Conservation (phyloP, 1,284 basidiomycete genomes). For the Puccinia novopanici region DNA sequence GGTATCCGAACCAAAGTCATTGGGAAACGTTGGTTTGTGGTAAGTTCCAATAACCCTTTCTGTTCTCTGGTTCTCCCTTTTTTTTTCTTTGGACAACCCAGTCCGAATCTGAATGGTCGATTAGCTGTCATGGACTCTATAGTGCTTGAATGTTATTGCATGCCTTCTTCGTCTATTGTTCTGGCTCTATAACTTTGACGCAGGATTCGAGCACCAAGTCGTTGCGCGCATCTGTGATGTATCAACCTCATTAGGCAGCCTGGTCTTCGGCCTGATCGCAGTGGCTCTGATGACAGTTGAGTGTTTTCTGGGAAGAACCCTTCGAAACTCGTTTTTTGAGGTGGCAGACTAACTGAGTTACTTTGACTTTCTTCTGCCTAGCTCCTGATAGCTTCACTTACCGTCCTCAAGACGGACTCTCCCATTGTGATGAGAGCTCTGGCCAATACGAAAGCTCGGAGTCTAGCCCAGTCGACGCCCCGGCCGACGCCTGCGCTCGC, state of each 20-base stretch:
- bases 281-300: constrained; percentile 20
- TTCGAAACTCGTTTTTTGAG: neutral
- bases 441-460: neutral
- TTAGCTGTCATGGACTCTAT: constrained; percentile 17
- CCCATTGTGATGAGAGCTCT: constrained; percentile 32
- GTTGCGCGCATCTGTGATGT: neutral
- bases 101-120: constrained; percentile 24
- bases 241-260: constrained; percentile 10
- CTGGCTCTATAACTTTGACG: neutral
- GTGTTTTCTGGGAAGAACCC: neutral
- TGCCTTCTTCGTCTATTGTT: constrained; percentile 27
- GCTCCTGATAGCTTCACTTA: constrained; percentile 37
- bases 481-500: constrained; percentile 12
- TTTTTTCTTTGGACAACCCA: neutral
- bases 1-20: constrained; percentile 44
- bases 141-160: constrained; percentile 35
- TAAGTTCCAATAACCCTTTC: neutral
- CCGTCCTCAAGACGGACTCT: constrained; percentile 24
- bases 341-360: neutral
- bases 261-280: neutral
- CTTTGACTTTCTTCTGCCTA: neutral
- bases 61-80: neutral
- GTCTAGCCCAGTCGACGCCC: constrained; percentile 17
- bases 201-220: neutral
- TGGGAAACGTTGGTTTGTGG: constrained; percentile 32